Percentiles rank a stretch among this genome's conserved stretches.
Conservation (phyloP, 2,329 filamentous ascomycete species). For the Hirsutella thompsonii region DNA sequence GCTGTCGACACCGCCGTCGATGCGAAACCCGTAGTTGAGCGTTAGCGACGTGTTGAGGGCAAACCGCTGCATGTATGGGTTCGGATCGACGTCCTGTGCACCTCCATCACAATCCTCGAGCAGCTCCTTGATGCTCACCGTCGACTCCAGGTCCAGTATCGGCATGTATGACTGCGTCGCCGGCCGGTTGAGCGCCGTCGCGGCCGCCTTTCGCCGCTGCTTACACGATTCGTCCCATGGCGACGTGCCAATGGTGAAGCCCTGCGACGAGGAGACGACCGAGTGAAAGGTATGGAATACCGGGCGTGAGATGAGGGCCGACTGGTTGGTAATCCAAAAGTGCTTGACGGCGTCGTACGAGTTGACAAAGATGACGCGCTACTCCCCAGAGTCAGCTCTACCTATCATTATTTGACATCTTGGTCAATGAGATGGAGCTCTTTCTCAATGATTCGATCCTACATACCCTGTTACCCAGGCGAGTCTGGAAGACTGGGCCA, state of each 20-base stretch:
- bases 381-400: slow-evolving; percentile 6
- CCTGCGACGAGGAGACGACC: slow-evolving; percentile 63
- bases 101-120: slow-evolving; percentile 51
- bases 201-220: slow-evolving; percentile 61
- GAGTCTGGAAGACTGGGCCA: slow-evolving; percentile 52
- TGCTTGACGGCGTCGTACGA: slow-evolving; percentile 61
- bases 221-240: slow-evolving; percentile 79
- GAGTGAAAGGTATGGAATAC: slow-evolving; percentile 73
- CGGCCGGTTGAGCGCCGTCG: slow-evolving; percentile 64
- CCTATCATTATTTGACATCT: neutral
- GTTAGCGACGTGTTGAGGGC: slow-evolving; percentile 68
- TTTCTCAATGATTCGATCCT: slow-evolving; percentile 22
- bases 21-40: slow-evolving; percentile 67
- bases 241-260: slow-evolving; percentile 72
- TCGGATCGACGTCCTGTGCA: slow-evolving; percentile 52
- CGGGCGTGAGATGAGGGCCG: slow-evolving; percentile 63
- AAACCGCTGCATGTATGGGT: slow-evolving; percentile 61
- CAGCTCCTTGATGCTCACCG: slow-evolving; percentile 59
- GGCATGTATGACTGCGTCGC: slow-evolving; percentile 71
- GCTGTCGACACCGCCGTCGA: slow-evolving; percentile 56
- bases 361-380: slow-evolving; percentile 65
- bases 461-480: slow-evolving; percentile 52
- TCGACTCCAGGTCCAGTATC: slow-evolving; percentile 67
- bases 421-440: slow-evolving; percentile 16
- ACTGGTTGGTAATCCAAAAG: slow-evolving; percentile 70